Percentiles rank a stretch among this genome's conserved stretches.
These are phyloP conservation scores for Aspergillus panamensis DNA, from an alignment of 495 filamentous ascomycete species.

Conservation along the genomic window DNA sequence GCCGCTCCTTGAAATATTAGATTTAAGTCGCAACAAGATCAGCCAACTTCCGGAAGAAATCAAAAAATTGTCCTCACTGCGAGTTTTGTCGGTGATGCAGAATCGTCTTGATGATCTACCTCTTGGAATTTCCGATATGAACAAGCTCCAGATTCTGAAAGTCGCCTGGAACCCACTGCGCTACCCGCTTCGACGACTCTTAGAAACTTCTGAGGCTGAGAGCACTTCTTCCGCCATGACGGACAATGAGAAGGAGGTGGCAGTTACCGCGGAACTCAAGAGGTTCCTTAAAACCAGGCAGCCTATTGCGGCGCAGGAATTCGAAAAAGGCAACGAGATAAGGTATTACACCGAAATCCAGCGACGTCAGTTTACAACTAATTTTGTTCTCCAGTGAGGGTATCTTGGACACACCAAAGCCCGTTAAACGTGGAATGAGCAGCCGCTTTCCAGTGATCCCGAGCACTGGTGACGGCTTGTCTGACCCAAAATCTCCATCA, in stretches of 20 bases:
- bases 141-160: constrained; percentile 80
- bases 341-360: constrained; percentile 44
- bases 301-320: constrained; percentile 49
- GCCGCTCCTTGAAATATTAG: constrained; percentile 78
- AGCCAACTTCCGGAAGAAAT: constrained; percentile 74
- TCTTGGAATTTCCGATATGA: constrained; percentile 80
- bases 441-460: constrained; percentile 83
- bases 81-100: constrained; percentile 74
- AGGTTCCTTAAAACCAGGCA: constrained; percentile 64
- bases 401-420: constrained; percentile 66
- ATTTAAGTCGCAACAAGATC: constrained; percentile 84
- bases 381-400: constrained; percentile 42
- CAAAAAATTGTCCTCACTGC: constrained; percentile 67
- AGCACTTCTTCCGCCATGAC: constrained; percentile 41
- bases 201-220: constrained; percentile 44
- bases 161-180: constrained; percentile 79
- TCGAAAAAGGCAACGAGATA: constrained; percentile 62
- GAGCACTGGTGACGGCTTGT: constrained; percentile 49
- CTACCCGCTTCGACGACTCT: constrained; percentile 42
- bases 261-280: constrained; percentile 71
- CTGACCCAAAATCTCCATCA: constrained; percentile 60
- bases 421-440: constrained; percentile 67
- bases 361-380: constrained; percentile 1
- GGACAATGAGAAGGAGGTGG: constrained; percentile 61
- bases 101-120: constrained; percentile 85